Evolutionary conservation across 345 rosid species (phyloP).

Genomic region (Camelina hispida): DNA sequence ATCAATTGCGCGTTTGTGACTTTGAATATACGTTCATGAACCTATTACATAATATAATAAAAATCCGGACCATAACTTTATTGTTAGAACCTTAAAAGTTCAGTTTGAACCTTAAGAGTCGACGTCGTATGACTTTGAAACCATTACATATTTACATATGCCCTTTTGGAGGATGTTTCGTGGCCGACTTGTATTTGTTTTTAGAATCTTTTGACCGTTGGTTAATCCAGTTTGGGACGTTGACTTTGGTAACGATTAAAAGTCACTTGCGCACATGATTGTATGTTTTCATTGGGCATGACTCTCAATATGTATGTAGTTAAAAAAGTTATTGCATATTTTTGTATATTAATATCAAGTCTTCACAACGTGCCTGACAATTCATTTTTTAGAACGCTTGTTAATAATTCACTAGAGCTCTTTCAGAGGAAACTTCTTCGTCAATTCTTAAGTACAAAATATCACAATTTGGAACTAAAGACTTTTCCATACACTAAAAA

Average conservation of each 20-base stretch:
- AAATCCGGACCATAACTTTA: neutral
- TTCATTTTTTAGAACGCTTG: neutral
- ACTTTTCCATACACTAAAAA: neutral
- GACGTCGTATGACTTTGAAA: no score
- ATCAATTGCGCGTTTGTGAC: neutral
- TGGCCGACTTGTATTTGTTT: neutral
- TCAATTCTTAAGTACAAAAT: neutral
- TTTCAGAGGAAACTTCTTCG: neutral
- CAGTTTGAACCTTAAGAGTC: neutral
- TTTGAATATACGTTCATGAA: neutral
- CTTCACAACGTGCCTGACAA: neutral
- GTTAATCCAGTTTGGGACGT: neutral
- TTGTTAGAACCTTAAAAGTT: neutral
- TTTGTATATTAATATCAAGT: neutral
- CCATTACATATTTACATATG: neutral
- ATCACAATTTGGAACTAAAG: constrained; percentile 4
- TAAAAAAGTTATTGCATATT: neutral
- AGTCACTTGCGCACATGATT: neutral
- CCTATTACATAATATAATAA: neutral
- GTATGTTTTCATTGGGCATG: neutral
- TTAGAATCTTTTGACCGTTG: neutral
- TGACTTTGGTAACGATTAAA: neutral
- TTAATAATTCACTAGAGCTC: constrained; percentile 7
- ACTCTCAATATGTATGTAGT: neutral
- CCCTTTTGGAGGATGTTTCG: neutral